Conservation (phyloP, 2,329 filamentous ascomycete species). For the Penicillium sp. region DNA sequence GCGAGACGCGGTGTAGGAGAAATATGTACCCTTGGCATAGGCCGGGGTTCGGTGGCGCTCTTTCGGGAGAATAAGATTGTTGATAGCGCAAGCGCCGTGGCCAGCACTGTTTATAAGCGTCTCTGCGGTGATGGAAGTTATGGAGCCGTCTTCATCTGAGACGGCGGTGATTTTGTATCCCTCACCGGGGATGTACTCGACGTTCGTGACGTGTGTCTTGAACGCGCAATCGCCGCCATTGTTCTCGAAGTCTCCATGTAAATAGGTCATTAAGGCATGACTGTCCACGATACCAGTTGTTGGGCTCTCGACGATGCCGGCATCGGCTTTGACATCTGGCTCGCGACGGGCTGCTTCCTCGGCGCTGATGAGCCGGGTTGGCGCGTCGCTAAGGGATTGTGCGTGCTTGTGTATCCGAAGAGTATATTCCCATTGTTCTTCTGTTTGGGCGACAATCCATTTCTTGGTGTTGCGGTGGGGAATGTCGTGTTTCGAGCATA, state of each 20-base stretch:
- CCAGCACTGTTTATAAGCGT: conserved; percentile 85
- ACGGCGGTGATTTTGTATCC: conserved; percentile 70
- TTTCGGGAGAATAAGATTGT: conserved; percentile 71
- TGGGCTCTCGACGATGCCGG: conserved; percentile 77
- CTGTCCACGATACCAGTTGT: conserved; percentile 89
- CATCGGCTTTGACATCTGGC: conserved; percentile 70
- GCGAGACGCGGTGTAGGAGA: conserved; percentile 68
- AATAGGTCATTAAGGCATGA: conserved; percentile 77
- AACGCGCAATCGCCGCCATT: conserved; percentile 72
- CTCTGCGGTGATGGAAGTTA: conserved; percentile 65
- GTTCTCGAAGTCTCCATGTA: conserved; percentile 76
- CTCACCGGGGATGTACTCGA: conserved; percentile 57
- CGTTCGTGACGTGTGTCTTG: conserved; percentile 61
- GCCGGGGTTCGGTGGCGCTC: conserved; percentile 60
- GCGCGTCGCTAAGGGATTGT: conserved; percentile 57
- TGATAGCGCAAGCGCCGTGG: conserved; percentile 70
- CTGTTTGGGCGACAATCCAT: conserved; percentile 90
- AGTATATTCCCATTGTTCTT: conserved; percentile 63
- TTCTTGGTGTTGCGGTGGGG: conserved; percentile 77
- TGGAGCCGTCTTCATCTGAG: conserved; percentile 40
- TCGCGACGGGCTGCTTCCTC: conserved; percentile 66
- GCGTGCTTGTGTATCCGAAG: conserved; percentile 55
- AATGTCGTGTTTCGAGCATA: conserved; percentile 68
- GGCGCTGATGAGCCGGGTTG: conserved; percentile 66
- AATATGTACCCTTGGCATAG: conserved; percentile 96